Base-by-base conservation (phyloP, 2,329 filamentous ascomycete species). In the Exserohilum rostratum region DNA sequence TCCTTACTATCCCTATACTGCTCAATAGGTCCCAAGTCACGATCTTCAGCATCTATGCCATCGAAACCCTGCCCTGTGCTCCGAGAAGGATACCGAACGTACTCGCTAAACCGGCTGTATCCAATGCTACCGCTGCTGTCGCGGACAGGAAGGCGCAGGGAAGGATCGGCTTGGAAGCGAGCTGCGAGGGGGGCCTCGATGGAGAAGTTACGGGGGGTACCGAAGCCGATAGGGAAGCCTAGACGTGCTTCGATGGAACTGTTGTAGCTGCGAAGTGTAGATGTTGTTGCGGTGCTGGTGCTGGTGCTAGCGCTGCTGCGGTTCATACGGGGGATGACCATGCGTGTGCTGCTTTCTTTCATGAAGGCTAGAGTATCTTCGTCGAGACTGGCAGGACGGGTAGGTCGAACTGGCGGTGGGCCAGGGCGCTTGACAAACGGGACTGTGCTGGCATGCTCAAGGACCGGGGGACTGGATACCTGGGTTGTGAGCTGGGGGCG, bases 61-160 rank as follows among this genome's bases (percentile, higher is more conserved):
- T 59, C 61, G 3, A 40, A 22, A 3, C 18, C 43, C 25, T 52
- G 58, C 2, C n/a, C n/a, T n/a, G 45, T 38, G 13, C 50, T 44
- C 22, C 52, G 18, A 15, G 17, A 18, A 15, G 50, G 38, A 10
- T 42, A 42, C 25, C 43, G 54, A 35, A 64, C 15, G 15, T 50
- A 65, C 25, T 57, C 47, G 37, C 65, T 66, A 35, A 65, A 65
- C 1, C 57, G 54, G 11, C 56, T 55, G 7, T 50, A 57, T 13
- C 22, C 17, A 0, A 57, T 12, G 13, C 54, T 60, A 6, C 60
- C 63, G 2, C 29, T 31, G 44, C 53, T 59, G n/a, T 58, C 48
- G n/a, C 56, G 55, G 2, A 59, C 33, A 0, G 59, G 61, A 5
- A 67, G 53, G 1, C 57, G 56, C 2, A 51, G 35, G 1, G 30